Percentiles rank a stretch among this genome's conserved stretches.
Evolutionary conservation across 768 basidiomycete species (phyloP).

Genomic region (Rhizopogon rudus): DNA sequence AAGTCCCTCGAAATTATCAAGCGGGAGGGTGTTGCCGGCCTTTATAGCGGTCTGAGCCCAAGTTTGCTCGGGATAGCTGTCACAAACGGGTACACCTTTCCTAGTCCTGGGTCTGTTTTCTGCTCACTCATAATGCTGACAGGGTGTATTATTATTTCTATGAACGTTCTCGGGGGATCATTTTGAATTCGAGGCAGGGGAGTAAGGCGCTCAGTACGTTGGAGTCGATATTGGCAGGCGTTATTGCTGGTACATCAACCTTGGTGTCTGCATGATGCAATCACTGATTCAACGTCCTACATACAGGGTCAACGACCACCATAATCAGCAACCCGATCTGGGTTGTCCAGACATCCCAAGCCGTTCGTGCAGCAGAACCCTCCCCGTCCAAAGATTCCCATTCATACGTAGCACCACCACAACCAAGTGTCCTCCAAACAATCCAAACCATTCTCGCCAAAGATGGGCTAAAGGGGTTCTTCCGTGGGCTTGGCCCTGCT

Average conservation of each 20-base stretch:
- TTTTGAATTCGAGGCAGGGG: constrained; percentile 50
- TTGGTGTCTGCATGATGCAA: background rate
- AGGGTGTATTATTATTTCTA: constrained; percentile 95
- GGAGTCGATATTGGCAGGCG: constrained; percentile 87
- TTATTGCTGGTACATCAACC: constrained; percentile 67
- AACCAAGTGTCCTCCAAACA: constrained; percentile 61
- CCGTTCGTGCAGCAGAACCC: constrained; percentile 51
- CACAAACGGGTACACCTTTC: constrained; percentile 71
- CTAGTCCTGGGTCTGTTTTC: background rate
- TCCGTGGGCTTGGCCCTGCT: constrained; percentile 93
- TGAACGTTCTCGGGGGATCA: constrained; percentile 57
- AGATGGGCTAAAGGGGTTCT: constrained; percentile 77
- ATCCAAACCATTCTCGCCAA: constrained; percentile 63
- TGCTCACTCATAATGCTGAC: background rate
- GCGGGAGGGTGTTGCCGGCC: constrained; percentile 76
- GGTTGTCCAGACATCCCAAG: constrained; percentile 92
- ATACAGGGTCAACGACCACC: constrained; percentile 79
- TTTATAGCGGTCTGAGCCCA: constrained; percentile 85
- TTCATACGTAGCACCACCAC: constrained; percentile 32
- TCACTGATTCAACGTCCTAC: background rate
- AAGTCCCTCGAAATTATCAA: constrained; percentile 72
- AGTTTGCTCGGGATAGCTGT: constrained; percentile 88
- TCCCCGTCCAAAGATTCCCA: constrained; percentile 20
- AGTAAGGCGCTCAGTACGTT: constrained; percentile 71
- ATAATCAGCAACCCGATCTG: constrained; percentile 92